Base-by-base conservation (phyloP, 805 yeast genomes). In the Wickerhamomyces ciferrii region DNA sequence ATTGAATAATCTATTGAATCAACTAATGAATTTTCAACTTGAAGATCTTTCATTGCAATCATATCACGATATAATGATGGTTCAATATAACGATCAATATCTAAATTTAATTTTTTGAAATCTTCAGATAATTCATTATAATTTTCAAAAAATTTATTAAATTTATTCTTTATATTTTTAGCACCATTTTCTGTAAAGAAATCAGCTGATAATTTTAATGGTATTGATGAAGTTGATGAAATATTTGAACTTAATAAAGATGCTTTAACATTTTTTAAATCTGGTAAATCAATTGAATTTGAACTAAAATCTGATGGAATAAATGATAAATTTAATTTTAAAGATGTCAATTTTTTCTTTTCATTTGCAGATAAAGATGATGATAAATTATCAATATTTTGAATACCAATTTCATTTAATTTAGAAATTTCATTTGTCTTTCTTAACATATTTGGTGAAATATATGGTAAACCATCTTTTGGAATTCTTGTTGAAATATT, bases 171-270 rank as follows among this genome's bases (percentile, higher is more conserved):
- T 15, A 69, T 45, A 15, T 48, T 44, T 2, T 50, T 45, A 31
- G 65, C 38, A 39, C 54, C 59, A 2, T 54, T 54, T 18, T 55
- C 43, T 38, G 59, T 55, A 34, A 58, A 36, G 19, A 69, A 50
- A 24, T 62, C 66, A 0, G 66, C 50, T 18, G 69, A 65, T n/a
- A 74, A 48, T 43, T 66, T 66, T 17, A 74, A 56, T 17, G 79
- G 78, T 38, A 74, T 70, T 1, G 72, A 62, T 21, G 59, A 52
- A 9, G 55, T 61, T 0, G 74, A 68, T 38, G 50, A 62, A 6
- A 58, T 58, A 27, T 69, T 68, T 11, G 68, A 56, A n/a, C 60
- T 65, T 5, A 68, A 35, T 21, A 70, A 52, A 23, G 60, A 63
- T 2, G 67, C 59, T 0, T 61, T 48, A 2, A 68, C 54, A 9